These are phyloP conservation scores for Metarhizium humberi DNA, from an alignment of 2,329 filamentous ascomycete species.

Conservation along the genomic window DNA sequence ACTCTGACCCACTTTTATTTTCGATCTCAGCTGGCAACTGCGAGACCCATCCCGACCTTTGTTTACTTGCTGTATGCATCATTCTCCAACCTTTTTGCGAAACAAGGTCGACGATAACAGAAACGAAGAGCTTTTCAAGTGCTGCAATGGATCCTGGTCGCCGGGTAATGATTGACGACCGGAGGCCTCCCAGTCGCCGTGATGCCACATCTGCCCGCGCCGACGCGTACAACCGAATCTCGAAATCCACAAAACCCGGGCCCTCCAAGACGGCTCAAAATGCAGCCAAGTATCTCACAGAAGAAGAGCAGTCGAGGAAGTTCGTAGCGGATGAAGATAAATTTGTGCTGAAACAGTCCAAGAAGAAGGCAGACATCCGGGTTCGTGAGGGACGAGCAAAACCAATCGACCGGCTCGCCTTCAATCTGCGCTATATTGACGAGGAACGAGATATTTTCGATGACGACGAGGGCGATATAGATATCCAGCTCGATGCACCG, in stretches of 20 bases:
- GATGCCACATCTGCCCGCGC: conserved; percentile 47
- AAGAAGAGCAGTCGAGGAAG: conserved; percentile 67
- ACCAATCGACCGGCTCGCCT: conserved; percentile 87
- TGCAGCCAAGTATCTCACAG: conserved; percentile 45
- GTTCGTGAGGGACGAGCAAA: conserved; percentile 86
- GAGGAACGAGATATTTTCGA: conserved; percentile 77
- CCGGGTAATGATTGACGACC: conserved; percentile 43
- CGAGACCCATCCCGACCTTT: not conserved
- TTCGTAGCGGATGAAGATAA: conserved; percentile 94
- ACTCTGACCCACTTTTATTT: not conserved
- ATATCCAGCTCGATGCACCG: conserved; percentile 70
- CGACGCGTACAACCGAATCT: conserved; percentile 46
- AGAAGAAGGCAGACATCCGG: conserved; percentile 94
- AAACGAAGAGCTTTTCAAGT: not conserved
- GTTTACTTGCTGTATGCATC: not conserved
- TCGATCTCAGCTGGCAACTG: not conserved
- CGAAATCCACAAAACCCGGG: conserved; percentile 35
- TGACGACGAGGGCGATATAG: conserved; percentile 65
- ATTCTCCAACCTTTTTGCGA: not conserved
- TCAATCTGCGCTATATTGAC: conserved; percentile 83
- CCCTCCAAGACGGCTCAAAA: conserved; percentile 18
- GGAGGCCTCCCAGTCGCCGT: conserved; percentile 32
- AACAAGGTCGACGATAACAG: not conserved
- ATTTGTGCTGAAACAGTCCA: conserved; percentile 92
- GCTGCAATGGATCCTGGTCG: conserved; percentile 43